These are phyloP conservation scores for Lagenaria siceraria DNA, from an alignment of 306 rosid genomes.

Conservation along the genomic window DNA sequence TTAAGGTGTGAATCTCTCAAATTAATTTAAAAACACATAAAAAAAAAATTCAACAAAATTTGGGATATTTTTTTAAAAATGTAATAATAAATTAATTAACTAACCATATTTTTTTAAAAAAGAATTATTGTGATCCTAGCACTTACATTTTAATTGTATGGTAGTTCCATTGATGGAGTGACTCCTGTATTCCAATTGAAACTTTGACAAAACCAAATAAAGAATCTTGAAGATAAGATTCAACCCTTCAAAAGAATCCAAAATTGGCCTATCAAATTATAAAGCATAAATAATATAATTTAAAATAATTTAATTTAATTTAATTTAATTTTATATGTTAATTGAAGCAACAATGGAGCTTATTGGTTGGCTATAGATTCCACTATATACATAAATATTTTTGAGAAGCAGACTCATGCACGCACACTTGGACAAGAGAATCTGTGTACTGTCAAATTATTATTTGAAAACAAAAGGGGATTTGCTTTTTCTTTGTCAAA, in stretches of 20 bases:
- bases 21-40: too few species aligned
- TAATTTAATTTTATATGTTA: too few species aligned
- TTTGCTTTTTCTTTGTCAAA: background rate
- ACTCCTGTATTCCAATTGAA: background rate
- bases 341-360: background rate
- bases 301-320: too few species aligned
- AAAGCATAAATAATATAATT: background rate
- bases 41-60: background rate
- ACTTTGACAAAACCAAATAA: slow-evolving; percentile 2
- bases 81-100: background rate
- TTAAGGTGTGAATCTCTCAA: background rate
- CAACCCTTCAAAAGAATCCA: background rate
- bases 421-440: background rate
- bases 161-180: background rate
- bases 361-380: slow-evolving; percentile 4
- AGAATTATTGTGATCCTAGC: background rate
- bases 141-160: background rate
- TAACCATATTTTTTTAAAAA: background rate
- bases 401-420: background rate
- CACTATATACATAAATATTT: background rate
- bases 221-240: slow-evolving; percentile 7
- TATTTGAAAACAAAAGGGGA: background rate
- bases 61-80: background rate
- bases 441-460: background rate
- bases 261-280: background rate